These are phyloP conservation scores for Sclerotinia glacialis DNA, from an alignment of 2,329 filamentous ascomycete species.

Conservation along the genomic window DNA sequence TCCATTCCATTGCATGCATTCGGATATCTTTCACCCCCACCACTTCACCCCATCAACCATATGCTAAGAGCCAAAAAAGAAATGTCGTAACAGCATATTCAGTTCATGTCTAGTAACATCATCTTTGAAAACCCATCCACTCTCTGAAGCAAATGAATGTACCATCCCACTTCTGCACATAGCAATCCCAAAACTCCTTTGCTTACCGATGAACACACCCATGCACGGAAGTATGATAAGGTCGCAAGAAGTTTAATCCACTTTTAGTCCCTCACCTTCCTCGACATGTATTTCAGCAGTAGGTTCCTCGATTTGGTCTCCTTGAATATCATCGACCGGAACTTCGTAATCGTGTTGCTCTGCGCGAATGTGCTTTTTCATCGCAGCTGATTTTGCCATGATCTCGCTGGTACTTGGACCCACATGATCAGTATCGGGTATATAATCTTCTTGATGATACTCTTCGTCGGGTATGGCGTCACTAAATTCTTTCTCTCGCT, in stretches of 20 bases:
- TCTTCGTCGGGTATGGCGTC: conserved; percentile 30
- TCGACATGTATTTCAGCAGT: conserved; percentile 39
- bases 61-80: conserved; percentile 5
- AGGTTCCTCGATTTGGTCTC: conserved; percentile 33
- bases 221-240: not conserved
- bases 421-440: conserved; percentile 35
- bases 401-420: conserved; percentile 26
- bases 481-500: conserved; percentile 34
- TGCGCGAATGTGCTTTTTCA: not conserved
- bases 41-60: not conserved
- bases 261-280: conserved; percentile 36
- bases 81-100: conserved; percentile 2
- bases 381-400: conserved; percentile 8
- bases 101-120: conserved; percentile 15
- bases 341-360: conserved; percentile 21
- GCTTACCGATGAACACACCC: not conserved
- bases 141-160: not conserved
- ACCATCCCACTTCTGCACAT: not conserved
- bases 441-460: conserved; percentile 26
- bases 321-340: conserved; percentile 22
- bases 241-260: conserved; percentile 25
- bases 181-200: conserved; percentile 11
- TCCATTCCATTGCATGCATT: not conserved
- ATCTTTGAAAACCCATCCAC: not conserved
- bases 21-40: conserved; percentile 1